Evolutionary conservation across 257 asterid genomes (phyloP), one percentile per base, ranked within the genome.

Genomic region (Osmanthus fragrans): DNA sequence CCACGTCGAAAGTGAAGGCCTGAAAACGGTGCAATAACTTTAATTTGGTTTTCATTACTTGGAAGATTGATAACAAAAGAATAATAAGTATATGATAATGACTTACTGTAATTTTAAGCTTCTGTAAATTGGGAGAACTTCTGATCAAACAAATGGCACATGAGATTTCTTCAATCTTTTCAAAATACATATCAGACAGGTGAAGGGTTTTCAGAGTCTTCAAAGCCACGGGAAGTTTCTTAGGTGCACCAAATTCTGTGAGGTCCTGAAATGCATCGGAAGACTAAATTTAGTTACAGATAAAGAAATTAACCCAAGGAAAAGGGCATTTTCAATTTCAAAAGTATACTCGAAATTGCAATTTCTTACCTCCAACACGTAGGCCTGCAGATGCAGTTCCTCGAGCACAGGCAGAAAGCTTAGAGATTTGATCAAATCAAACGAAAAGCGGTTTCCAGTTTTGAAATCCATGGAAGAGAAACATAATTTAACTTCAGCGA

Each of bases 111-210:
- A 86, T 84, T 81, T 78, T 82, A 11, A 90, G 94, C 71, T 80
- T 79, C 47, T 85, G 92, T 51, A 90, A 68, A 76, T 75, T 83
- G 15, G 90, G 90, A 79, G 86, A 88, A 76, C 89, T 90, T 81
- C 89, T 67, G 75, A 90, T 88, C 87, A 88, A 86, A 78, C 89
- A 90, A 73, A 86, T 83, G 74, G 85, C 89, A 76, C 88, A 85
- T 0, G 90, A 85, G 7, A 83, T 76, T 66, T 90, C 90, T 33
- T 86, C 84, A 8, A 84, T 76, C 72, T 86, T 88, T 73, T 80
- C 84, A 11, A 88, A 90, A 71, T 78, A 85, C 91, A 86, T 86
- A 39, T 83, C 83, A 0, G 87, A 83, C 67, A 90, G 85, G 81
- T 82, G 86, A 56, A 86, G 89, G 63, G 68, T 85, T 76, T 84